Evolutionary conservation across 164 flowering plant species (phyloP).

Genomic region (Annona cherimola): DNA sequence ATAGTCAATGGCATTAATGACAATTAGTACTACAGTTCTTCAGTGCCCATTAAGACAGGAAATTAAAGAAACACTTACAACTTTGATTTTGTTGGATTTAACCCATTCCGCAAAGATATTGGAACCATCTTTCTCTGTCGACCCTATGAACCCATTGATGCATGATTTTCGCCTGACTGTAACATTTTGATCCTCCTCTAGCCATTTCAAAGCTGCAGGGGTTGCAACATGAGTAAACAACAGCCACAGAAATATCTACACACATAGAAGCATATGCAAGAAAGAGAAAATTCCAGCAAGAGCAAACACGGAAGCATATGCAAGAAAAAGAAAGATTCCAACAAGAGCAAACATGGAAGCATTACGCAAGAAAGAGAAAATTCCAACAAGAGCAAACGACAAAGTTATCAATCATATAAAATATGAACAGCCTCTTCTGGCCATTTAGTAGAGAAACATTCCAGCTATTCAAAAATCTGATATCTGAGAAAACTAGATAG

Average conservation of each 20-base stretch:
- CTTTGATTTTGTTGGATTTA: slow-evolving; percentile 53
- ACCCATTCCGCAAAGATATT: slow-evolving; percentile 81
- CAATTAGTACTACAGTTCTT: no score
- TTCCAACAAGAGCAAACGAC: not conserved
- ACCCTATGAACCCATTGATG: slow-evolving; percentile 79
- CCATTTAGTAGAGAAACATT: not conserved
- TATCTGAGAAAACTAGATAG: no score
- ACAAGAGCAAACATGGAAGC: not conserved
- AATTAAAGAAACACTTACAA: slow-evolving; percentile 34
- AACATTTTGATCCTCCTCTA: slow-evolving; percentile 68
- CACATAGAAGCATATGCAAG: not conserved
- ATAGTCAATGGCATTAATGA: no score
- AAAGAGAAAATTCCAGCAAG: not conserved
- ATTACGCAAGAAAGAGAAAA: not conserved
- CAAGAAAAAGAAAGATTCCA: not conserved
- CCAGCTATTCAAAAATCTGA: not conserved
- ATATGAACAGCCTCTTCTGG: not conserved
- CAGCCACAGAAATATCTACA: not conserved
- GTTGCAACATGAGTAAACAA: not conserved
- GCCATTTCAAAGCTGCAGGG: slow-evolving; percentile 54
- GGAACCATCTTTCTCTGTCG: slow-evolving; percentile 75
- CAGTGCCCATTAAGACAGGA: not conserved
- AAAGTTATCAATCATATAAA: not conserved
- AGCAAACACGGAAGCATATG: not conserved
- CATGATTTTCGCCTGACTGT: slow-evolving; percentile 74